Conservation (phyloP, 1,139 yeast genomes). For the Hyphopichia fennica region DNA sequence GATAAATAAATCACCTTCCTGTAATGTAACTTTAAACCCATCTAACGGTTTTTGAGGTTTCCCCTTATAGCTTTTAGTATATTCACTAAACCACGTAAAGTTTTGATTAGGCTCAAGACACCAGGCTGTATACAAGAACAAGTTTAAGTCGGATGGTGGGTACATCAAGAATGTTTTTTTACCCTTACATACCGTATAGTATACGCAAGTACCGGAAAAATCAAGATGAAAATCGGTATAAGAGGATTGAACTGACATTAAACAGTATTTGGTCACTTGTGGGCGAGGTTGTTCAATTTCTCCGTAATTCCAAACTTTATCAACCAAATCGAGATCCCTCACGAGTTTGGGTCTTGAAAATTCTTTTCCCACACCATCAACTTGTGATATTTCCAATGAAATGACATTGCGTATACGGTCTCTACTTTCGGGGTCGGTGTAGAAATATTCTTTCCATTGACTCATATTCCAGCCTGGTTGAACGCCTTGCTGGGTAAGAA, state of each 20-base stretch:
- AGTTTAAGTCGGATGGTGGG: slow-evolving; percentile 70
- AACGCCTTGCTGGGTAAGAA: slow-evolving; percentile 70
- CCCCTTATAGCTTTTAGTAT: slow-evolving; percentile 27
- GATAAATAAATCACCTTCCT: slow-evolving; percentile 71
- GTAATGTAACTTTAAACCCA: slow-evolving; percentile 66
- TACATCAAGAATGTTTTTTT: slow-evolving; percentile 70
- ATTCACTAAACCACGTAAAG: slow-evolving; percentile 65
- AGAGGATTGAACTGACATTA: slow-evolving; percentile 81
- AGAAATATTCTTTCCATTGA: slow-evolving; percentile 75
- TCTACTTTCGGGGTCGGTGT: slow-evolving; percentile 41
- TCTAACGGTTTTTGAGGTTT: slow-evolving; percentile 25
- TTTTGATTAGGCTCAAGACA: slow-evolving; percentile 65
- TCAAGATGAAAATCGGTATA: slow-evolving; percentile 91
- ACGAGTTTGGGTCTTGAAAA: slow-evolving; percentile 70
- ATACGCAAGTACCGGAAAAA: slow-evolving; percentile 91
- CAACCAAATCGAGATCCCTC: slow-evolving; percentile 66
- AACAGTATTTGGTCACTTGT: slow-evolving; percentile 77
- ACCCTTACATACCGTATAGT: slow-evolving; percentile 78
- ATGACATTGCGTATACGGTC: slow-evolving; percentile 79
- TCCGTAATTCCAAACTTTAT: slow-evolving; percentile 55
- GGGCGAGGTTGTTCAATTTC: slow-evolving; percentile 45
- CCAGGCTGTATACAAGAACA: slow-evolving; percentile 69
- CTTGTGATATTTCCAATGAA: slow-evolving; percentile 70
- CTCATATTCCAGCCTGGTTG: slow-evolving; percentile 68
- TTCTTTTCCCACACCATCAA: slow-evolving; percentile 46